Evolutionary conservation across 192 early-diverging fungal species (phyloP).

Genomic region (Gonapodya prolifera): DNA sequence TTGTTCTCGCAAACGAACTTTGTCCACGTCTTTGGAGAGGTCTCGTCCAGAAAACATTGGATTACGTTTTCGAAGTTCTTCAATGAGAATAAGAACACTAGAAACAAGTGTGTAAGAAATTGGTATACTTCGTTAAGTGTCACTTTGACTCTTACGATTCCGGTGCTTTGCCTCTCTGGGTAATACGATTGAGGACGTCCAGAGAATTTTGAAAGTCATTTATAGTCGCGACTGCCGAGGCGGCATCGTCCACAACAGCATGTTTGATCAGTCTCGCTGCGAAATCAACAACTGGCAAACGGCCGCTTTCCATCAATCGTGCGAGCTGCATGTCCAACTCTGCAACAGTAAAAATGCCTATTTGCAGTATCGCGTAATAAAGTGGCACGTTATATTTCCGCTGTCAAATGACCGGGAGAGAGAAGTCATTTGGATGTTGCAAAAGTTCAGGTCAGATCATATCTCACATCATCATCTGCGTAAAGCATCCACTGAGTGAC

Average conservation of each 20-base stretch:
- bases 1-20: conserved; percentile 40
- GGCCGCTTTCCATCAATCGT: conserved; percentile 64
- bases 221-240: conserved; percentile 20
- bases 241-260: conserved; percentile 44
- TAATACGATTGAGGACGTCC: conserved; percentile 56
- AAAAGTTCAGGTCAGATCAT: no score
- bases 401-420: conserved; percentile 14
- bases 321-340: conserved; percentile 88
- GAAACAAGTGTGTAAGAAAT: neutral
- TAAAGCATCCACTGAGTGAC: conserved; percentile 86
- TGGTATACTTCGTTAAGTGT: neutral
- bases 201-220: conserved; percentile 48
- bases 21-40: conserved; percentile 30
- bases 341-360: conserved; percentile 53
- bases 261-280: conserved; percentile 60
- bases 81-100: conserved; percentile 34
- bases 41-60: conserved; percentile 20
- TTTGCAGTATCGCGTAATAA: conserved; percentile 67
- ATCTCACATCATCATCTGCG: conserved; percentile 72
- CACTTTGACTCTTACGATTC: conserved; percentile 17
- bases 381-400: conserved; percentile 83
- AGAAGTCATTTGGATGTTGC: no score
- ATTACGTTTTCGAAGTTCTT: conserved; percentile 34
- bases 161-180: conserved; percentile 45
- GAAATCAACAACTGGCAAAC: conserved; percentile 60